These are phyloP conservation scores for Phaeosphaeriaceae sp. DNA, from an alignment of 2,329 filamentous ascomycete genomes.

Conservation along the genomic window DNA sequence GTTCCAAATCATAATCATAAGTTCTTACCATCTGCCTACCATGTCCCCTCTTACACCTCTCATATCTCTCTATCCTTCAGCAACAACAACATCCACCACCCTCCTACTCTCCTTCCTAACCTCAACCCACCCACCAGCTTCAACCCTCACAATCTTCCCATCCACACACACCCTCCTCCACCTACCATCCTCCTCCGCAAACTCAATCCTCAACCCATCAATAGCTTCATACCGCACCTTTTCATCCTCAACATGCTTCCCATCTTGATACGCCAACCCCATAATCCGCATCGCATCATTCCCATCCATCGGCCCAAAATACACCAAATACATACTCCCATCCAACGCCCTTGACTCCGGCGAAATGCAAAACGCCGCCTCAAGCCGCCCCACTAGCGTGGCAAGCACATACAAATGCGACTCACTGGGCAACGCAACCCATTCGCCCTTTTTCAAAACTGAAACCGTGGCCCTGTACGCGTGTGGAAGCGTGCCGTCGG, in stretches of 20 bases:
- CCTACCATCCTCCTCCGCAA: slow-evolving; percentile 69
- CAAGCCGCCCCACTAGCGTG: slow-evolving; percentile 79
- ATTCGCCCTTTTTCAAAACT: slow-evolving; percentile 40
- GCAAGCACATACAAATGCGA: slow-evolving; percentile 79
- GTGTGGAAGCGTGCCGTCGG: slow-evolving; percentile 60
- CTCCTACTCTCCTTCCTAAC: slow-evolving; percentile 59
- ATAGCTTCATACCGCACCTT: slow-evolving; percentile 74
- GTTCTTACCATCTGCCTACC: no score
- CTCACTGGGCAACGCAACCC: slow-evolving; percentile 46
- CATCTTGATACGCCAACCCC: slow-evolving; percentile 65
- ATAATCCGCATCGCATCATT: slow-evolving; percentile 78
- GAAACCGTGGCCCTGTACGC: slow-evolving; percentile 62
- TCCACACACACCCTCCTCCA: slow-evolving; percentile 94
- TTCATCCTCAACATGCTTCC: slow-evolving; percentile 60
- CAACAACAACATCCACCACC: slow-evolving; percentile 48
- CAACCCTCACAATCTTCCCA: slow-evolving; percentile 81
- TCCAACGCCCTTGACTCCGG: slow-evolving; percentile 74
- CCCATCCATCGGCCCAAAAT: slow-evolving; percentile 72
- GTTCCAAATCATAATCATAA: no score
- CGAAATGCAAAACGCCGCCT: slow-evolving; percentile 81
- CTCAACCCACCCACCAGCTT: slow-evolving; percentile 72
- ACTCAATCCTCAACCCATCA: slow-evolving; percentile 69
- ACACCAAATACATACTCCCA: slow-evolving; percentile 72
- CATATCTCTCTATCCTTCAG: not conserved
- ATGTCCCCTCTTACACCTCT: not conserved